Conservation (phyloP, 73 alveolate genomes). For the Paramecium caudatum region DNA sequence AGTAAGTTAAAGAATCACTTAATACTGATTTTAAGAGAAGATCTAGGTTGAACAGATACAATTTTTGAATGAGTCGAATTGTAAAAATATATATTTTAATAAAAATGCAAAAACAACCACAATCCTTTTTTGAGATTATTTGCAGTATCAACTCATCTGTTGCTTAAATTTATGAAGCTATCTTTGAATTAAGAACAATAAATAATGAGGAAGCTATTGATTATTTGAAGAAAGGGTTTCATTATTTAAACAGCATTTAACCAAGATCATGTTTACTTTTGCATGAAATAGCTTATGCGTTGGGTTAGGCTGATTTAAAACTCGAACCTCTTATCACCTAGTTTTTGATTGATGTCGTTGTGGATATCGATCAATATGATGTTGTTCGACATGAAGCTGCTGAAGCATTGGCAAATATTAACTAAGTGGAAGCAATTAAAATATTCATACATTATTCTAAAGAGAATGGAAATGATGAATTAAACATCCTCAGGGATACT, state of each 20-base stretch:
- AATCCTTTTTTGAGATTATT: not conserved
- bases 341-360: not conserved
- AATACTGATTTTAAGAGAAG: not conserved
- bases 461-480: constrained; percentile 7
- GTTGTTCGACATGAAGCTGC: constrained; percentile 58
- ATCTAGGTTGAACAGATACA: constrained; percentile 6
- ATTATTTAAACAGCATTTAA: not conserved
- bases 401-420: constrained; percentile 44
- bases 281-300: constrained; percentile 67
- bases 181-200: constrained; percentile 41
- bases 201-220: constrained; percentile 17
- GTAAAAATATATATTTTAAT: not conserved
- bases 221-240: not conserved
- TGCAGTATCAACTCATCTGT: not conserved
- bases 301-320: constrained; percentile 39
- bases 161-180: constrained; percentile 20
- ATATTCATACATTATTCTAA: constrained; percentile 20
- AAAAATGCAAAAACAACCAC: constrained; percentile 36
- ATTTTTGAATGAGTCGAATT: too few relatives aligned
- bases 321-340: not conserved
- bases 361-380: not conserved
- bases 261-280: constrained; percentile 32
- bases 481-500: not conserved
- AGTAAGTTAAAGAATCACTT: not conserved
- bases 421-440: not conserved